phyloP scores from a whole-genome alignment of 768 basidiomycete genomes.

The Calvatia gigantea region DNA sequence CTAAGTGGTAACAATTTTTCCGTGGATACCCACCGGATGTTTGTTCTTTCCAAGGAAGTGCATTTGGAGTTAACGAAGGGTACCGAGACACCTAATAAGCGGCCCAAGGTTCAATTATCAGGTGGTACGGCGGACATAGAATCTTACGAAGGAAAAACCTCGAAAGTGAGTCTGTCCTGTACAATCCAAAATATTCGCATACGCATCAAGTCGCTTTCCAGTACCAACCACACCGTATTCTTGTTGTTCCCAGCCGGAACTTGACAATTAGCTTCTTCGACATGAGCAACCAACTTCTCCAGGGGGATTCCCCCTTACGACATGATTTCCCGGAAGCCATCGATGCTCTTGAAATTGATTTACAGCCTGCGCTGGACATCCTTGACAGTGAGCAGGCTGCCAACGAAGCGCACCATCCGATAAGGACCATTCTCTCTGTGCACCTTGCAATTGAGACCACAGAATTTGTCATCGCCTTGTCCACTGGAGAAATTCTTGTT shows the following conservation, averaged over 20 bases:
- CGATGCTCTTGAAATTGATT: slow-evolving; percentile 59
- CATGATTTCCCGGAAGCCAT: slow-evolving; percentile 61
- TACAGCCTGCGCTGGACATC: slow-evolving; percentile 37
- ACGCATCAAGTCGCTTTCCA: slow-evolving; percentile 19
- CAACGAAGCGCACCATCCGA: background rate
- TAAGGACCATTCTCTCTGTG: slow-evolving; percentile 36
- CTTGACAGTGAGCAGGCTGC: background rate
- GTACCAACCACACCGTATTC: slow-evolving; percentile 62
- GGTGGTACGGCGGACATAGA: slow-evolving; percentile 3
- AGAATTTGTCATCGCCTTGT: slow-evolving; percentile 52
- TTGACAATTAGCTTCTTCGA: slow-evolving; percentile 71
- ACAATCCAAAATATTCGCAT: background rate
- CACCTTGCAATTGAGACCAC: slow-evolving; percentile 52
- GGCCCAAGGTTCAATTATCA: background rate
- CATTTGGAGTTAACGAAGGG: background rate
- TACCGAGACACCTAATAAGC: background rate
- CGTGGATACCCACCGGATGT: background rate
- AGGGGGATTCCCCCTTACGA: slow-evolving; percentile 44
- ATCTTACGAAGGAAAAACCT: slow-evolving; percentile 19
- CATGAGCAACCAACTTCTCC: slow-evolving; percentile 60
- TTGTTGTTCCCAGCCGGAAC: slow-evolving; percentile 63
- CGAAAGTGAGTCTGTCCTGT: slow-evolving; percentile 41
- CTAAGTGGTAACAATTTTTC: background rate
- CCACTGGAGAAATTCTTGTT: slow-evolving; percentile 54
- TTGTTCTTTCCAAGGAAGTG: background rate